These are phyloP conservation scores for Phoenix roebelenii DNA, from an alignment of 176 grass and related monocot species.

Conservation along the genomic window DNA sequence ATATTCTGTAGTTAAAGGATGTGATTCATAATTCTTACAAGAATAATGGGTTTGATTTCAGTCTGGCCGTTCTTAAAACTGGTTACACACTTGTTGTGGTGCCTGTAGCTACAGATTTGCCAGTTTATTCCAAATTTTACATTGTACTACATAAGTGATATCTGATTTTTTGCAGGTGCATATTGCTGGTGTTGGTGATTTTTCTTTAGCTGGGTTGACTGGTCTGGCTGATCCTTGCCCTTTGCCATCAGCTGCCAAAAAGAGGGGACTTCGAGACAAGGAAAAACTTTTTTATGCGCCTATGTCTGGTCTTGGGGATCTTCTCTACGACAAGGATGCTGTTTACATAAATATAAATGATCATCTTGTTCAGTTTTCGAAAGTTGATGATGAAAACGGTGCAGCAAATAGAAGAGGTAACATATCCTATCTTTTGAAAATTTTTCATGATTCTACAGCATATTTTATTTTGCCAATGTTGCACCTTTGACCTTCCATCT, in stretches of 20 bases:
- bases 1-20: no score
- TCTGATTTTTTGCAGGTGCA: slow-evolving; percentile 52
- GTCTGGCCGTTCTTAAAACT: no score
- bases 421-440: not conserved
- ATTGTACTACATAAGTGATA: no score
- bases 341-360: slow-evolving; percentile 97
- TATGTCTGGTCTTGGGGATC: slow-evolving; percentile 96
- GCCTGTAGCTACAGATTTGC: no score
- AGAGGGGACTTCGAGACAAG: slow-evolving; percentile 88
- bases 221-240: slow-evolving; percentile 89
- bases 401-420: slow-evolving; percentile 40
- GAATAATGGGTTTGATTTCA: no score
- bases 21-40: no score
- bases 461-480: no score
- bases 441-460: no score
- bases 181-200: slow-evolving; percentile 89
- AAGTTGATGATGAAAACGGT: slow-evolving; percentile 39
- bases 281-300: slow-evolving; percentile 96
- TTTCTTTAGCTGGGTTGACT: slow-evolving; percentile 65
- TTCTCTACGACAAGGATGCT: slow-evolving; percentile 93
- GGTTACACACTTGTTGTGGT: no score
- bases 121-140: no score
- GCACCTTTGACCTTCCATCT: no score
- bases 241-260: slow-evolving; percentile 90
- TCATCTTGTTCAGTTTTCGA: slow-evolving; percentile 96